A percentile compares a stretch with the other conserved stretches of the same genome.
These are phyloP conservation scores for Pythium volutum DNA, from an alignment of 352 stramenopile genomes.

Conservation along the genomic window DNA sequence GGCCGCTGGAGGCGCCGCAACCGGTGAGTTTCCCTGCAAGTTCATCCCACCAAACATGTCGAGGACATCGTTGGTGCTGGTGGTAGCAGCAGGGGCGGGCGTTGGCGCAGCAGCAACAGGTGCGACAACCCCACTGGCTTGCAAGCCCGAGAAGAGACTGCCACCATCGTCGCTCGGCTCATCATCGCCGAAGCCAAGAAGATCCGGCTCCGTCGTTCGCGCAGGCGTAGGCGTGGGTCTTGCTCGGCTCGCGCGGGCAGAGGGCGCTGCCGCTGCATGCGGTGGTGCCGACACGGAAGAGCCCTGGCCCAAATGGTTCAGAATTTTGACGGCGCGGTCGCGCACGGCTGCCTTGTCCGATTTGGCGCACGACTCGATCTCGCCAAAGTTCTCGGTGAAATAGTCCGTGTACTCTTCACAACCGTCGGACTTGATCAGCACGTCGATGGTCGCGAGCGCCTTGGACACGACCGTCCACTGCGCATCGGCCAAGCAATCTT, in stretches of 20 bases:
- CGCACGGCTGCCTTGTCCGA: constrained; percentile 78
- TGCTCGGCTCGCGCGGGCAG: constrained; percentile 25
- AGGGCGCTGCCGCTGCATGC: constrained; percentile 10
- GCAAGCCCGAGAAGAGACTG: constrained; percentile 61
- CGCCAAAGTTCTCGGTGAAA: constrained; percentile 73
- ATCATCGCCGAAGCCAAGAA: constrained; percentile 71
- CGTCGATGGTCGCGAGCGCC: constrained; percentile 93
- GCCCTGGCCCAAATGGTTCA: constrained; percentile 56
- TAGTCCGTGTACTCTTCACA: constrained; percentile 86
- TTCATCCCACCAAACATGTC: constrained; percentile 81
- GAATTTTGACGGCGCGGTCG: constrained; percentile 74
- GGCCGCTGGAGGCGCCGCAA: constrained; percentile 18
- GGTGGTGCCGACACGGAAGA: constrained; percentile 20
- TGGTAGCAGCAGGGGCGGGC: constrained; percentile 6
- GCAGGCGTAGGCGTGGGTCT: constrained; percentile 9
- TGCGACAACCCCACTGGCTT: constrained; percentile 29
- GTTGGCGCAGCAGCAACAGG: constrained; percentile 4
- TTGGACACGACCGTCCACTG: constrained; percentile 92
- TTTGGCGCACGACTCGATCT: constrained; percentile 68
- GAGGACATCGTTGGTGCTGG: constrained; percentile 15
- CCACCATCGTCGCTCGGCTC: constrained; percentile 28
- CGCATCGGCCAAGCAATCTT: constrained; percentile 91
- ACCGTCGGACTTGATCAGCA: constrained; percentile 67
- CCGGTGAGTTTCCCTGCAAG: constrained; percentile 47
- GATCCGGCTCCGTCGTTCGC: constrained; percentile 47